phyloP scores from a whole-genome alignment of 139 green algal species.

The Tetradesmus lagerheimii region DNA sequence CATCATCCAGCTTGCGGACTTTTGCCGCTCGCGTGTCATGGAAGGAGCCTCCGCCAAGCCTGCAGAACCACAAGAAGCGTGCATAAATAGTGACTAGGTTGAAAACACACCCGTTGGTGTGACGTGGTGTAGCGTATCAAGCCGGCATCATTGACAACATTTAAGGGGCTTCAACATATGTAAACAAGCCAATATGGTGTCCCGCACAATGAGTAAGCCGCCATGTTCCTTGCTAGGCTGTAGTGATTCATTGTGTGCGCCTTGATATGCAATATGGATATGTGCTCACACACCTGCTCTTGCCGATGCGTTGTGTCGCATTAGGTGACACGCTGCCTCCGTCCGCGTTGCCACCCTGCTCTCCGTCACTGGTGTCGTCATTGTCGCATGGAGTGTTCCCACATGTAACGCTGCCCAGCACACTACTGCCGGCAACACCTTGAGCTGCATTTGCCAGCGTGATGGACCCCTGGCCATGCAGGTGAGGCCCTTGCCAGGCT shows the following conservation, averaged over 20 bases:
- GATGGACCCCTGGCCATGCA: background rate
- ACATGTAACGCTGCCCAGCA: background rate
- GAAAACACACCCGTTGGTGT: no score
- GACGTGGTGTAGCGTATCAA: no score
- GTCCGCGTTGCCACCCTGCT: background rate
- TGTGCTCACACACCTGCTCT: background rate
- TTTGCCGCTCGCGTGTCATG: background rate
- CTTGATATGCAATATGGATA: no score
- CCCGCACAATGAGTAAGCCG: background rate
- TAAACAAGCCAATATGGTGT: no score
- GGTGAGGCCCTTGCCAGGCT: background rate
- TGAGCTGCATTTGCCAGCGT: background rate
- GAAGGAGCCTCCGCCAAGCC: background rate
- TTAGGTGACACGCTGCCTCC: background rate
- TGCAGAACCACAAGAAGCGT: background rate
- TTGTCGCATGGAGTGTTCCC: background rate
- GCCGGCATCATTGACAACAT: no score
- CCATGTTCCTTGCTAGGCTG: background rate
- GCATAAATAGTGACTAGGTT: no score
- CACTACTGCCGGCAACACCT: background rate
- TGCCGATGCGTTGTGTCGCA: background rate
- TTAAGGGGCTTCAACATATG: no score
- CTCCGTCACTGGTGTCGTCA: background rate
- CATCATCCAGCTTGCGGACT: constrained; percentile 37
- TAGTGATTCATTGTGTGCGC: background rate